Base-by-base conservation (phyloP, 2,329 filamentous ascomycete species). In the Claviceps monticola region DNA sequence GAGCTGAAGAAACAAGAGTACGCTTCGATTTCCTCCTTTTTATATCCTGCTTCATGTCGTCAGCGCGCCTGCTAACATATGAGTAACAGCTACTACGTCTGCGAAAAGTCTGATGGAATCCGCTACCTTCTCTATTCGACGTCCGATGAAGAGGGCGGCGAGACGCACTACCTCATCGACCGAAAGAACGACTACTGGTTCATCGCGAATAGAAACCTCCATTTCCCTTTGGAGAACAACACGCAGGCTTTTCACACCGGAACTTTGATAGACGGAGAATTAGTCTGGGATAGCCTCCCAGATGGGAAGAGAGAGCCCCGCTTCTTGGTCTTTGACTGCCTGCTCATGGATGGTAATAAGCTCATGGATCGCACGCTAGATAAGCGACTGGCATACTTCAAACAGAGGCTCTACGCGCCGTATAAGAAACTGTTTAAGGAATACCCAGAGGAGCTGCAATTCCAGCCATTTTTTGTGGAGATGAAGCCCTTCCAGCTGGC, bases 151-250 rank as follows among this genome's bases (percentile, higher is more conserved):
- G 65, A 71, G 5, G 72, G 71, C 51, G 58, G 64, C 48, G 88
- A 94, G 64, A 78, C 83, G 23, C 86, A 93, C 63, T 96, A 95
- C 71, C 76, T 98, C 52, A 95, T 98, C 69, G 91, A 98, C 70
- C 88, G 93, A 63, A 95, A 90, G 71, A 97, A 98, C 71, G 89
- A 97, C 66, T 98, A 93, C 73, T 95, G 91, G 79, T 88, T 78
- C 62, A 80, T 97, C 55, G 78, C 79, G 34, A 74, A 78, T 55
- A 72, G 72, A 50, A 76, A 72, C 52, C 76, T 97, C 23, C 88
- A 95, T 66, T 90, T 97, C 59, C 93, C 93, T 0, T 72, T 84
- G 21, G 79, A 79, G 39, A 72, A 78, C 44, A 77, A 86, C 57
- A 75, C 79, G 11, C 68, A 74, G 44, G 75, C 73, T 14, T 96